Conservation (phyloP, 331 rosid genomes). For the Arachis monticola region DNA sequence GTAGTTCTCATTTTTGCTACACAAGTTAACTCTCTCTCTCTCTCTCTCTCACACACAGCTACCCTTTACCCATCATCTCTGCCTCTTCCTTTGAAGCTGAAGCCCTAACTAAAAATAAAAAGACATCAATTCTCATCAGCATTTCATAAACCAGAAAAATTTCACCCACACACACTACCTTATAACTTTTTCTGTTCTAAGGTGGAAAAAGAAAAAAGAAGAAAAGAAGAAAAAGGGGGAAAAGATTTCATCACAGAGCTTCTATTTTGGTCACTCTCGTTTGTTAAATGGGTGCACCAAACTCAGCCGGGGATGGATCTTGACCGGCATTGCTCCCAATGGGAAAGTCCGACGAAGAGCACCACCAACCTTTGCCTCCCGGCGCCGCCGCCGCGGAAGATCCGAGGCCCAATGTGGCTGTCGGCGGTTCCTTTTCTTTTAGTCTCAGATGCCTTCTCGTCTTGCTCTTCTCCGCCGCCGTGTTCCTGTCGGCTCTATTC, state of each 20-base stretch:
- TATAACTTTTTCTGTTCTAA: not conserved
- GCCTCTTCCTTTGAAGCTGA: constrained; percentile 15
- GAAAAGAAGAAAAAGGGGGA: not conserved
- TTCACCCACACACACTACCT: not conserved
- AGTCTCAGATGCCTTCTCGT: constrained; percentile 68
- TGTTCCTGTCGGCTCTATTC: constrained; percentile 71
- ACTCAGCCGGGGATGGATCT: constrained; percentile 49
- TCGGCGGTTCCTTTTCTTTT: constrained; percentile 43
- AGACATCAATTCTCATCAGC: constrained; percentile 6
- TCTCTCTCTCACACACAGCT: not conserved
- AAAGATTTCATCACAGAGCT: not conserved
- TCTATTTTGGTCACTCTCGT: not conserved
- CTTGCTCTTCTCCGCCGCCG: constrained; percentile 60
- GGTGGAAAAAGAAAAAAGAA: not conserved
- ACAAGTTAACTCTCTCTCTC: constrained; percentile 24
- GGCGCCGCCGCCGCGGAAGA: constrained; percentile 44
- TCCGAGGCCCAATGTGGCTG: constrained; percentile 44
- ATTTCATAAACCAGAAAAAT: not conserved
- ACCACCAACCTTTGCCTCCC: constrained; percentile 36
- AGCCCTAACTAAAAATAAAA: constrained; percentile 39
- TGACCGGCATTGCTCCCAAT: constrained; percentile 64
- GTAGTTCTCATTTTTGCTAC: constrained; percentile 44
- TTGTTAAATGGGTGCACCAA: constrained; percentile 47
- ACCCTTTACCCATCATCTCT: not conserved
- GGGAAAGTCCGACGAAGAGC: constrained; percentile 78